phyloP scores from a whole-genome alignment of 352 stramenopile species.

The Thraustochytrium sp. region DNA sequence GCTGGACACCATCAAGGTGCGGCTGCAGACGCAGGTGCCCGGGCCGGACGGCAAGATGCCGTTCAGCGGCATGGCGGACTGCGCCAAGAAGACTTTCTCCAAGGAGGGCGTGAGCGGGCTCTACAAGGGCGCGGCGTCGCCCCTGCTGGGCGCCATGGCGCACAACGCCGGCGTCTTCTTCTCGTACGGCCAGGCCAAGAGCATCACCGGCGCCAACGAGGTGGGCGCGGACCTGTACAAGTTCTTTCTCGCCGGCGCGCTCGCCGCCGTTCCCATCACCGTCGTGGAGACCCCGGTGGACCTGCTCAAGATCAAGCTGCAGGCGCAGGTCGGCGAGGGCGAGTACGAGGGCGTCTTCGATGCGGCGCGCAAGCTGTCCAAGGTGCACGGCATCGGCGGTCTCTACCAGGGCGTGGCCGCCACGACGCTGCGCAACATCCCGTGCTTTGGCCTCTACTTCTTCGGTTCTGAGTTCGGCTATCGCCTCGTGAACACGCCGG shows the following conservation, averaged over 20 bases:
- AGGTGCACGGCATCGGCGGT: background rate
- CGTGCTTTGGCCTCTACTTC: slow-evolving; percentile 41
- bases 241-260: background rate
- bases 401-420: slow-evolving; percentile 23
- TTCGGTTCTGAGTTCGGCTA: slow-evolving; percentile 41
- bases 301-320: slow-evolving; percentile 41
- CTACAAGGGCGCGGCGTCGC: slow-evolving; percentile 41
- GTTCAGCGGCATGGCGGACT: slow-evolving; percentile 38
- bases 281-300: slow-evolving; percentile 35
- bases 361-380: background rate
- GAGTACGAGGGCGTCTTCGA: slow-evolving; percentile 37
- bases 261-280: slow-evolving; percentile 25
- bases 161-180: slow-evolving; percentile 42
- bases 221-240: slow-evolving; percentile 10
- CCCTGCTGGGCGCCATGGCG: slow-evolving; percentile 31
- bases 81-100: slow-evolving; percentile 40
- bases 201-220: slow-evolving; percentile 4
- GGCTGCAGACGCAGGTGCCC: slow-evolving; percentile 60
- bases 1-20: slow-evolving; percentile 75
- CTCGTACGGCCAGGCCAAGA: slow-evolving; percentile 39
- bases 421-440: slow-evolving; percentile 24
- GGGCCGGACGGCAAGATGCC: slow-evolving; percentile 27
- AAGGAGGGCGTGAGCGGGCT: slow-evolving; percentile 34
- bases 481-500: background rate
- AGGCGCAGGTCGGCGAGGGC: slow-evolving; percentile 37